Conservation (phyloP, 768 basidiomycete species). For the Leccinum pellstonianum region DNA sequence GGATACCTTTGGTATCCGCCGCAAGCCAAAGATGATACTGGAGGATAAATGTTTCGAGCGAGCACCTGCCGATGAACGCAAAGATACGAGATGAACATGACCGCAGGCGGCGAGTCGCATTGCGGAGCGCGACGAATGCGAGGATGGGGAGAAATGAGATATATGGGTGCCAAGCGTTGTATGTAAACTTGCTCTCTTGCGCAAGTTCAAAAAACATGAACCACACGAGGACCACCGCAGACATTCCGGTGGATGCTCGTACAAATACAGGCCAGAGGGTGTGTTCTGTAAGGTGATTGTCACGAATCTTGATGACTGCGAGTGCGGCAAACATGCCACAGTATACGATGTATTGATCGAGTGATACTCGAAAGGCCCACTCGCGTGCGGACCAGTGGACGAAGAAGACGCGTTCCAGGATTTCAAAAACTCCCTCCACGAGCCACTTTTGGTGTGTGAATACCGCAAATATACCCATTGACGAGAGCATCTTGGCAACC, state of each 20-base stretch:
- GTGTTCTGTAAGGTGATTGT: constrained; percentile 67
- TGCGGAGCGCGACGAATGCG: constrained; percentile 74
- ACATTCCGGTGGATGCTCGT: constrained; percentile 48
- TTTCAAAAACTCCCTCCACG: constrained; percentile 59
- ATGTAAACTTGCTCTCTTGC: constrained; percentile 77
- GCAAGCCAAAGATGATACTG: constrained; percentile 90
- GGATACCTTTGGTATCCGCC: constrained; percentile 77
- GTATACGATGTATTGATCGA: constrained; percentile 90
- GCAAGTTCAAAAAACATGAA: constrained; percentile 81
- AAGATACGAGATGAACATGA: constrained; percentile 68
- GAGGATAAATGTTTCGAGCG: constrained; percentile 88
- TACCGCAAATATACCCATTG: constrained; percentile 59
- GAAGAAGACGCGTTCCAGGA: constrained; percentile 62
- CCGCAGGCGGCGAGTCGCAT: constrained; percentile 68
- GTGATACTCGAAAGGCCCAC: constrained; percentile 85
- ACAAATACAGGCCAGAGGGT: constrained; percentile 58
- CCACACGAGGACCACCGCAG: constrained; percentile 61
- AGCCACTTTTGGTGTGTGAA: constrained; percentile 66
- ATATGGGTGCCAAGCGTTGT: constrained; percentile 85
- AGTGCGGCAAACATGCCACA: constrained; percentile 80
- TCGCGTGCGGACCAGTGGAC: constrained; percentile 85
- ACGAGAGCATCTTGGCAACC: constrained; percentile 65
- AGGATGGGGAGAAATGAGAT: constrained; percentile 79
- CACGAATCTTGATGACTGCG: constrained; percentile 71
- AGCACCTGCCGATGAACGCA: constrained; percentile 82